phyloP scores from a whole-genome alignment of 768 basidiomycete genomes.

The Amanita rubescens region DNA sequence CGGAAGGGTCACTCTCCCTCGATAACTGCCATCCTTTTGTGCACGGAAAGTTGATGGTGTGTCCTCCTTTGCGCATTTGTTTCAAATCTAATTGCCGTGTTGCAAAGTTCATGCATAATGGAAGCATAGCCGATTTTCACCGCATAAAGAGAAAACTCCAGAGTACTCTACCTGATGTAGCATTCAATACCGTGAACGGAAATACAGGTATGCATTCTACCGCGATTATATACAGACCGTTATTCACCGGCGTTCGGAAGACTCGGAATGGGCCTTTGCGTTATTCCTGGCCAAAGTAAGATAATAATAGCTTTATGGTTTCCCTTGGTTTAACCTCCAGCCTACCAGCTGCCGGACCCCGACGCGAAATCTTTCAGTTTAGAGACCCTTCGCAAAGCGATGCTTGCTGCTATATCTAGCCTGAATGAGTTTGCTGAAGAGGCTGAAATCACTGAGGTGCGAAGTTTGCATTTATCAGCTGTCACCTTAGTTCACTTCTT shows the following conservation, averaged over 20 bases:
- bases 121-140: constrained; percentile 81
- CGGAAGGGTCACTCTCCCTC: constrained; percentile 82
- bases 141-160: constrained; percentile 80
- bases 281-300: constrained; percentile 77
- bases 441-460: constrained; percentile 65
- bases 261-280: constrained; percentile 97
- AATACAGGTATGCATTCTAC: constrained; percentile 63
- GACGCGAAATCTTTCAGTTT: constrained; percentile 71
- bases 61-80: background rate
- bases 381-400: constrained; percentile 66
- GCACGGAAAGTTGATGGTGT: constrained; percentile 87
- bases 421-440: constrained; percentile 73
- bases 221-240: background rate
- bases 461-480: background rate
- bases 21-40: constrained; percentile 96
- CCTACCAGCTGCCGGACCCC: constrained; percentile 73
- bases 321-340: constrained; percentile 8
- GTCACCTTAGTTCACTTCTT: background rate
- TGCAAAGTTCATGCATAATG: constrained; percentile 92
- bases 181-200: constrained; percentile 84
- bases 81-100: background rate
- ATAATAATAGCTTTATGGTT: background rate
- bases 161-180: constrained; percentile 65
- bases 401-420: constrained; percentile 79
- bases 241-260: constrained; percentile 27